phyloP scores from a whole-genome alignment of 2,329 filamentous ascomycete genomes.

The Botrytis sinoallii region DNA sequence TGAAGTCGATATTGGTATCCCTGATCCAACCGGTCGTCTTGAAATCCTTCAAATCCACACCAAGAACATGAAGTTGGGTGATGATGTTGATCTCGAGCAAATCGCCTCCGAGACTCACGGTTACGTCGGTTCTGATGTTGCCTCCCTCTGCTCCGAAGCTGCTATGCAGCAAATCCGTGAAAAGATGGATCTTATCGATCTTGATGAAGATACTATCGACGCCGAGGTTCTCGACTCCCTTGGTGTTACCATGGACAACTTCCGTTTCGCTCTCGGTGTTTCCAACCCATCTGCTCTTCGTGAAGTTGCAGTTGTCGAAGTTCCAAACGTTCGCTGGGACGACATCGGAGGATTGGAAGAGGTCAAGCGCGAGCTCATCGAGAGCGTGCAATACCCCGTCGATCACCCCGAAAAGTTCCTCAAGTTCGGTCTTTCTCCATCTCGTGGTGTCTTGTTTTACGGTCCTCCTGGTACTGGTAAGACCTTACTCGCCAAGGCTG shows the following conservation, averaged over 20 bases:
- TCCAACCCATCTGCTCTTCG: constrained; percentile 98
- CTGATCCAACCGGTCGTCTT: constrained; percentile 94
- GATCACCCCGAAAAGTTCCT: constrained; percentile 99
- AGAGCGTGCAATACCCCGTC: constrained; percentile 97
- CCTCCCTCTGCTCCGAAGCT: constrained; percentile 96
- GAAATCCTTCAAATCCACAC: constrained; percentile 99
- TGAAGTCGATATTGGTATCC: constrained; percentile 97
- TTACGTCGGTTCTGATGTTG: constrained; percentile 98
- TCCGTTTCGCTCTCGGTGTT: constrained; percentile 95
- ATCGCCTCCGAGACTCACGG: constrained; percentile 98
- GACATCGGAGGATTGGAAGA: constrained; percentile 97
- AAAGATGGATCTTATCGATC: constrained; percentile 99
- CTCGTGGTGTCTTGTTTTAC: constrained; percentile 97
- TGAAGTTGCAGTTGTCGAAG: constrained; percentile 98
- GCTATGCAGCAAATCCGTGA: constrained; percentile 99
- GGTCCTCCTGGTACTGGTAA: constrained; percentile 99
- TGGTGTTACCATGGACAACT: constrained; percentile 99
- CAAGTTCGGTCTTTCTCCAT: constrained; percentile 98
- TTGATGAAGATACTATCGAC: constrained; percentile 98
- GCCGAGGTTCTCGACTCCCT: constrained; percentile 97
- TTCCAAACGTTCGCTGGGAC: constrained; percentile 99
- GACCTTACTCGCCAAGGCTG: constrained; percentile 98
- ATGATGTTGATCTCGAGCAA: constrained; percentile 94
- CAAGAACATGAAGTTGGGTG: constrained; percentile 99
- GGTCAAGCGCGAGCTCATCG: constrained; percentile 99